Evolutionary conservation across 2,329 filamentous ascomycete species (phyloP), one percentile per base, ranked within the genome.

Genomic region (Ustulina deusta): DNA sequence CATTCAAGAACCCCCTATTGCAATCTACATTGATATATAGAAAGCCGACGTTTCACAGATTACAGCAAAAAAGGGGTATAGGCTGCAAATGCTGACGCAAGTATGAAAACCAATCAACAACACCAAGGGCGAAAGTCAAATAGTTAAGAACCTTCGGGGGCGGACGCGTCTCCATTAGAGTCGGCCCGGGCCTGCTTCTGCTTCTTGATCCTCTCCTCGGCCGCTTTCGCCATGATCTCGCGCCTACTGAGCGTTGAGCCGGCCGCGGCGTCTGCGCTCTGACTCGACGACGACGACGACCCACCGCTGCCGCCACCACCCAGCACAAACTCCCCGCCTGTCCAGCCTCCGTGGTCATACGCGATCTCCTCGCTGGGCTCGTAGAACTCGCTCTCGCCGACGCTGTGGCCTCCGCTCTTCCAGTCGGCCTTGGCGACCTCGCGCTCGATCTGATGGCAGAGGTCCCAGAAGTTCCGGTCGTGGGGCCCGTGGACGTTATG

Each of bases 401-500:
- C 79, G 5, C 84, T 88, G 60, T 85, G 82, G 0, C 94, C 94
- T 0, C 90, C 89, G 27, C 85, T 85, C 75, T 85, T 90, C 90
- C 92, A 97, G 82, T 97, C 94, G 17, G 87, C 91, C 56, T 82
- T 83, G 65, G 91, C 90, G 2, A 97, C 95, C 83, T 97, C 95
- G 58, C 86, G 85, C 83, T 98, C 94, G 75, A 97, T 97, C 82
- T 91, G 86, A 73, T 90, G 90, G 72, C 93, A 97, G 74, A 99
- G 79, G 61, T 93, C 88, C 95, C 96, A 98, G 76, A 99, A 99
- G 54, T 92, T 83, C 20, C 89, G 84, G 79, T 98, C 94, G 79
- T 99, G 96, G 0, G 91, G 89, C 0, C 91, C 85, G 81, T 91
- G 91, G 10, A 97, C 93, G 74, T 97, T 97, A 80, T 99, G 96